phyloP scores from a whole-genome alignment of 2,329 filamentous ascomycete genomes.

The Diaporthe destruens region DNA sequence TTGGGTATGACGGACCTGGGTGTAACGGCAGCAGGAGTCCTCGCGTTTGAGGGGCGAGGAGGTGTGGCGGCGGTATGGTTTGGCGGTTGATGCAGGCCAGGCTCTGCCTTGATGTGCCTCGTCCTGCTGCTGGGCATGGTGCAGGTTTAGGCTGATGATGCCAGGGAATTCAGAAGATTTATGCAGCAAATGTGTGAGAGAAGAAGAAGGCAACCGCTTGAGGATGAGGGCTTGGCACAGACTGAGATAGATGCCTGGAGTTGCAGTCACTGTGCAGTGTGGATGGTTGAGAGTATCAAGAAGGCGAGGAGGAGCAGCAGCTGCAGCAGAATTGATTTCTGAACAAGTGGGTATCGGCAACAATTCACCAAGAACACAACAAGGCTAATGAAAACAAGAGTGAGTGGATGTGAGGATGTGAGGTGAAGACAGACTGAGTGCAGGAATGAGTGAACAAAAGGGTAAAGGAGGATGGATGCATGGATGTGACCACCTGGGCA shows the following conservation, averaged over 20 bases:
- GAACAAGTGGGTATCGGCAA: background rate
- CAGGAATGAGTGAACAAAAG: background rate
- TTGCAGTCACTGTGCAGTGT: background rate
- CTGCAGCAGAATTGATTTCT: background rate
- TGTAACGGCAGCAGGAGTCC: conserved; percentile 11
- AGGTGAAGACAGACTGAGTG: background rate
- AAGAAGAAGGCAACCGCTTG: background rate
- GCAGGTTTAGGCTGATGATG: background rate
- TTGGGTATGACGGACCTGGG: conserved; percentile 31
- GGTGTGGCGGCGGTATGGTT: conserved; percentile 12
- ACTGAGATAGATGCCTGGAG: background rate
- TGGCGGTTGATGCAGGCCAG: conserved; percentile 13
- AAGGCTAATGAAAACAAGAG: background rate
- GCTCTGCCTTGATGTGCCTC: conserved; percentile 36
- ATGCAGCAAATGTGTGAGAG: background rate
- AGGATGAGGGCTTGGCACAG: background rate
- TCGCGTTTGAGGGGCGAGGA: background rate
- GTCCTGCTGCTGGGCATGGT: conserved; percentile 27
- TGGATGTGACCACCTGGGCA: background rate
- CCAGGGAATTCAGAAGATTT: background rate
- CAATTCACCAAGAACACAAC: background rate
- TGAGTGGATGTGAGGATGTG: background rate
- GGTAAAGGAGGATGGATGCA: background rate
- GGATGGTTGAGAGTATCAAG: background rate
- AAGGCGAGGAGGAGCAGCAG: background rate